Conservation (phyloP, 2,329 filamentous ascomycete species). For the Aspergillus sp. region DNA sequence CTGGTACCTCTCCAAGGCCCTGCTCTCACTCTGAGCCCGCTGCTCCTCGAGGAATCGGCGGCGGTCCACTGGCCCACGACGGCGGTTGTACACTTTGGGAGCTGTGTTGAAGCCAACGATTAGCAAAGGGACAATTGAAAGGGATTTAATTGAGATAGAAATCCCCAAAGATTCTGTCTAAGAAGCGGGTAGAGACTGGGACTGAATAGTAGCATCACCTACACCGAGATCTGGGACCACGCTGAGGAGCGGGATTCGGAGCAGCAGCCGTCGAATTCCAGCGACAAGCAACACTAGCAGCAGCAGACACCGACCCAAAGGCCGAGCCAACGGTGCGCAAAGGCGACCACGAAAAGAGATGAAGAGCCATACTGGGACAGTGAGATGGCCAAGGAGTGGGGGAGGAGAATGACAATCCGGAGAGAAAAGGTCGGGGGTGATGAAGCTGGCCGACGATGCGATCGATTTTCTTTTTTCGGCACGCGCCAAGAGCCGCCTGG, state of each 20-base stretch:
- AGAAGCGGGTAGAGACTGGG: background rate
- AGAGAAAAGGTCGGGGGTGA: conserved; percentile 8
- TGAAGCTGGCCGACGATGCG: conserved; percentile 15
- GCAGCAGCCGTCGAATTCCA: conserved; percentile 38
- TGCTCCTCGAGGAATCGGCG: conserved; percentile 39
- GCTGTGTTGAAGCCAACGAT: conserved; percentile 15
- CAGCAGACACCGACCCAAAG: conserved; percentile 19
- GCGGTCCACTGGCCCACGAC: conserved; percentile 32
- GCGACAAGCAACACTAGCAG: conserved; percentile 29
- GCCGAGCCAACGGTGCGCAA: conserved; percentile 28
- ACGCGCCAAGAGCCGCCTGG: conserved; percentile 32
- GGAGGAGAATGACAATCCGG: background rate
- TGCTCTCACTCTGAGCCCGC: conserved; percentile 39
- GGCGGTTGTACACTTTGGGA: conserved; percentile 25
- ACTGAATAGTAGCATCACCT: conserved; percentile 19
- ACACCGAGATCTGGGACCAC: conserved; percentile 19
- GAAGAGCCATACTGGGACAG: conserved; percentile 29
- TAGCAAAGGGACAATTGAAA: background rate
- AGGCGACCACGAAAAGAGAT: conserved; percentile 30
- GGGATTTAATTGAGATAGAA: too few relatives aligned
- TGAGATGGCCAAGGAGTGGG: background rate
- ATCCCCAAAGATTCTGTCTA: background rate
- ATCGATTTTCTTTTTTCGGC: conserved; percentile 28
- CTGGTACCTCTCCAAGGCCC: conserved; percentile 43
- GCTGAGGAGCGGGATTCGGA: conserved; percentile 29